Conservation (phyloP, 2,329 filamentous ascomycete species). For the Cladosporium sp. region DNA sequence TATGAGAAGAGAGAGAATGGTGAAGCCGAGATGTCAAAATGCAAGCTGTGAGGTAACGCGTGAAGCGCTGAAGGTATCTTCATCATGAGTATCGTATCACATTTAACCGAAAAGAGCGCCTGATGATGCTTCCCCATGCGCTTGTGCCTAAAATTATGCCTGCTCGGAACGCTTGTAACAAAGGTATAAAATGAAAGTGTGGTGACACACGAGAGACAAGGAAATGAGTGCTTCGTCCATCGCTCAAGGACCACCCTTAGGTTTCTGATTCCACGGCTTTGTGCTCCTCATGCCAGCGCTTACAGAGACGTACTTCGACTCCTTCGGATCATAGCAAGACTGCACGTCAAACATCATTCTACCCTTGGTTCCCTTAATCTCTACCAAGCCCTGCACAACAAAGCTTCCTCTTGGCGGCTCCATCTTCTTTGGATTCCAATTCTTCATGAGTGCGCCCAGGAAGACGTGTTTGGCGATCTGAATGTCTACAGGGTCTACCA, state of each 20-base stretch:
- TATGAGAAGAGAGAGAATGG: neutral
- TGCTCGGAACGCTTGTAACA: constrained; percentile 11
- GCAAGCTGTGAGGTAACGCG: neutral
- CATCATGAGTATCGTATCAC: constrained; percentile 5
- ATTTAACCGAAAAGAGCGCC: constrained; percentile 1
- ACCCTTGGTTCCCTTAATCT: constrained; percentile 41
- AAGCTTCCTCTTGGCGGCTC: constrained; percentile 44
- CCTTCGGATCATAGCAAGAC: constrained; percentile 43
- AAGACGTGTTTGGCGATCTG: constrained; percentile 30
- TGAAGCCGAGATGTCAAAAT: no score
- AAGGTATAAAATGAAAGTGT: constrained; percentile 4
- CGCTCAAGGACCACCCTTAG: constrained; percentile 36
- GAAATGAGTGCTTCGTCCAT: neutral
- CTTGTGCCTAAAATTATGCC: constrained; percentile 1
- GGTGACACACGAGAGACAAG: neutral
- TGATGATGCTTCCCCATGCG: neutral
- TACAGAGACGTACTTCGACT: constrained; percentile 33
- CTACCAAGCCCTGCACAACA: constrained; percentile 42
- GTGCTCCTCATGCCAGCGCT: constrained; percentile 26
- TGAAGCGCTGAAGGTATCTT: neutral
- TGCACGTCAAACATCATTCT: constrained; percentile 42
- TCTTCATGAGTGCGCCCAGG: constrained; percentile 20
- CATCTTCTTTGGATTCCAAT: constrained; percentile 30
- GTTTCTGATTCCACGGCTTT: constrained; percentile 35
- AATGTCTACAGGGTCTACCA: constrained; percentile 20